Evolutionary conservation across 2,329 filamentous ascomycete species (phyloP).

Genomic region (Venturia nashicola): DNA sequence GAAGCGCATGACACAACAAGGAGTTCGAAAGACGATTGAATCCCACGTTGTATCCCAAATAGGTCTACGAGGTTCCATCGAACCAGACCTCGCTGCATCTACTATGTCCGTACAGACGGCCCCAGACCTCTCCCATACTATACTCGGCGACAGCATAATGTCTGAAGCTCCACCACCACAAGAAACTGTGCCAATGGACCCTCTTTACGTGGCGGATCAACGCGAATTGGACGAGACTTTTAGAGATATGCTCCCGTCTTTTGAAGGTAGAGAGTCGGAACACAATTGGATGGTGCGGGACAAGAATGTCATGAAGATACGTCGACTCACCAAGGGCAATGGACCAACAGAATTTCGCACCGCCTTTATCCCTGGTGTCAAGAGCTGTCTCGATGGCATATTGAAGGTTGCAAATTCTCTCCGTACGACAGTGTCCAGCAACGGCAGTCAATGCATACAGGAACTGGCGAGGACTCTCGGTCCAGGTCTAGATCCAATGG

Average conservation of each 20-base stretch:
- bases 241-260: conserved; percentile 65
- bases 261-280: conserved; percentile 82
- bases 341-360: conserved; percentile 63
- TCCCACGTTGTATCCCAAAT: conserved; percentile 68
- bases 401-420: conserved; percentile 75
- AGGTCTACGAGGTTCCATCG: conserved; percentile 34
- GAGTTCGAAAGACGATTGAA: conserved; percentile 77
- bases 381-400: conserved; percentile 70
- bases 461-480: conserved; percentile 70
- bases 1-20: conserved; percentile 70
- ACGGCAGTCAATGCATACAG: conserved; percentile 72
- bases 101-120: conserved; percentile 24
- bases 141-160: conserved; percentile 28
- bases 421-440: conserved; percentile 79
- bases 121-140: conserved; percentile 6
- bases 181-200: conserved; percentile 60
- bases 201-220: conserved; percentile 69
- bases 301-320: conserved; percentile 63
- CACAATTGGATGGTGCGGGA: conserved; percentile 85
- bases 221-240: conserved; percentile 83
- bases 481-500: conserved; percentile 71
- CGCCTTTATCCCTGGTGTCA: conserved; percentile 57
- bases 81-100: conserved; percentile 24
- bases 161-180: conserved; percentile 49
- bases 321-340: conserved; percentile 73